A percentile compares a stretch with the other conserved stretches of the same genome.
phyloP scores from a whole-genome alignment of 805 yeast species.

The Peterozyma xylosa region DNA sequence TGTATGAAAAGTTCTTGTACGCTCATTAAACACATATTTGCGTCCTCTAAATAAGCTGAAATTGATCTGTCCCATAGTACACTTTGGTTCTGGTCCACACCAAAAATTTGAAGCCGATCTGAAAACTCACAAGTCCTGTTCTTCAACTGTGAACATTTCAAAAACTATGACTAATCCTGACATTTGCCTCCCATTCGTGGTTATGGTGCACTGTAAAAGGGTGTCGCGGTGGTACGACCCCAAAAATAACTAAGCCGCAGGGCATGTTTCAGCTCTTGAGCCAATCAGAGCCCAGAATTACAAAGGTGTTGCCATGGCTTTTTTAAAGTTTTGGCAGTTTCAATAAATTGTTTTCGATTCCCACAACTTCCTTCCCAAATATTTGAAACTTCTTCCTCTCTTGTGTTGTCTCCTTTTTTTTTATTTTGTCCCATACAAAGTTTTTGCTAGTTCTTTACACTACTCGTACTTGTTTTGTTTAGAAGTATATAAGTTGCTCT shows the following conservation, averaged over 20 bases:
- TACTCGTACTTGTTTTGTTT: background rate
- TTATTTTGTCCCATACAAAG: too few species aligned
- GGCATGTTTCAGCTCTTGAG: background rate
- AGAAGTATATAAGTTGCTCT: background rate
- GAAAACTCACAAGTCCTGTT: too few species aligned
- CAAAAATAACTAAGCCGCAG: too few species aligned
- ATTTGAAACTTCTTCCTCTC: background rate
- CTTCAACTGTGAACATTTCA: too few species aligned
- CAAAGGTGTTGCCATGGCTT: constrained; percentile 1
- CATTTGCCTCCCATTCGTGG: background rate
- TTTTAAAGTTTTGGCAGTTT: background rate
- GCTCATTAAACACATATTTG: too few species aligned
- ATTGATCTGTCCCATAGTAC: too few species aligned
- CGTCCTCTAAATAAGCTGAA: too few species aligned
- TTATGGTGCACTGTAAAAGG: constrained; percentile 5
- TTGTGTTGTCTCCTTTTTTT: background rate
- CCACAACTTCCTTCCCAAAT: background rate
- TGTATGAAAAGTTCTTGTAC: too few species aligned
- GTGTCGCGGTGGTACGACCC: background rate
- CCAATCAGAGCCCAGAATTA: constrained; percentile 4
- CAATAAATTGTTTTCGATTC: background rate
- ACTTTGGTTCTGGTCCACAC: too few species aligned
- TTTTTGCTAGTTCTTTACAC: background rate
- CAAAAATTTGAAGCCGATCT: too few species aligned
- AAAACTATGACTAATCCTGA: too few species aligned